phyloP scores from a whole-genome alignment of 345 rosid genomes.

The Gossypium mustelinum region DNA sequence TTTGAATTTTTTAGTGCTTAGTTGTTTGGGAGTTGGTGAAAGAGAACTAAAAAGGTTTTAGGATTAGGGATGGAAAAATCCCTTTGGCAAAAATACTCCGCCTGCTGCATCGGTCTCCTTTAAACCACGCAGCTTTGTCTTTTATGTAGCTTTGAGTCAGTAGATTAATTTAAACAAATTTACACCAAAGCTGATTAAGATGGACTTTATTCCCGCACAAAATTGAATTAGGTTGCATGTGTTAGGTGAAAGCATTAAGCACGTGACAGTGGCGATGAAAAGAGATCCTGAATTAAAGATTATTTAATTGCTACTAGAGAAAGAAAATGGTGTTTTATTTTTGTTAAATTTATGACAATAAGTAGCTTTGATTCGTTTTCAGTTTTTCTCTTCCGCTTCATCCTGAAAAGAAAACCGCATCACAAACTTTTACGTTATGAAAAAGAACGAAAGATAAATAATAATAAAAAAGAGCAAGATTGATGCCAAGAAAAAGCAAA shows the following conservation, averaged over 20 bases:
- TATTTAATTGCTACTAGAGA: neutral
- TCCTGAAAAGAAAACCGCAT: no score
- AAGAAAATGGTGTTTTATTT: no score
- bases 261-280: neutral
- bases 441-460: no score
- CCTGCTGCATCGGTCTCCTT: neutral
- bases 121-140: neutral
- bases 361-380: no score
- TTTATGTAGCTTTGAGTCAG: neutral
- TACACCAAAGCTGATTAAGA: neutral
- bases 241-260: neutral
- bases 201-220: neutral
- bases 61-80: neutral
- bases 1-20: neutral
- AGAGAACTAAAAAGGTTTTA: neutral
- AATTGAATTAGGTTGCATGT: neutral
- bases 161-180: neutral
- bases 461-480: no score
- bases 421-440: neutral
- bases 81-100: neutral
- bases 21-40: conserved; percentile 4
- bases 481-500: no score
- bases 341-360: no score
- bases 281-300: neutral
- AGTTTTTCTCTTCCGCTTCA: no score